Percentiles rank a stretch among this genome's conserved stretches.
phyloP scores from a whole-genome alignment of 164 flowering plant genomes.

The Piper longum region DNA sequence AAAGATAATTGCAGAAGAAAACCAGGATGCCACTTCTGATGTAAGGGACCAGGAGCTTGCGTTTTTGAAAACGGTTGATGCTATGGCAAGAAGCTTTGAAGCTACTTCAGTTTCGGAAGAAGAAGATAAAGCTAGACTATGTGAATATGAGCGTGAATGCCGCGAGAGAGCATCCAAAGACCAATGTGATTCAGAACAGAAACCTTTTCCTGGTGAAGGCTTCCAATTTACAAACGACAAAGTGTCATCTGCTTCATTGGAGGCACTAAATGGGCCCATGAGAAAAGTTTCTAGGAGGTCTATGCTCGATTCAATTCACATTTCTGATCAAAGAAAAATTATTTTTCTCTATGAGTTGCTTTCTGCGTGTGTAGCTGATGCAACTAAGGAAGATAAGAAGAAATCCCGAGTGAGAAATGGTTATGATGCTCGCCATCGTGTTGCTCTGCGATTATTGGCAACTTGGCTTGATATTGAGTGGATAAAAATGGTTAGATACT shows the following conservation, averaged over 20 bases:
- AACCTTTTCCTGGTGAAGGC: constrained; percentile 9
- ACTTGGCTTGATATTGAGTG: constrained; percentile 87
- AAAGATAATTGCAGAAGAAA: constrained; percentile 66
- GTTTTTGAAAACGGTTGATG: constrained; percentile 62
- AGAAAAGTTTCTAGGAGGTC: constrained; percentile 5
- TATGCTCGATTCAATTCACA: constrained; percentile 36
- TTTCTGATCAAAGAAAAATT: constrained; percentile 58
- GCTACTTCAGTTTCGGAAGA: constrained; percentile 20
- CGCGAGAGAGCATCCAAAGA: constrained; percentile 34
- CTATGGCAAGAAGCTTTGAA: constrained; percentile 45
- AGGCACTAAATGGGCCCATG: constrained; percentile 10
- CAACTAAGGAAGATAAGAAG: constrained; percentile 35
- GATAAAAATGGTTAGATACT: constrained; percentile 63
- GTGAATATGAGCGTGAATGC: constrained; percentile 43
- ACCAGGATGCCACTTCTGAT: constrained; percentile 32
- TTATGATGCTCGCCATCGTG: constrained; percentile 96
- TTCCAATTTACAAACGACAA: constrained; percentile 4
- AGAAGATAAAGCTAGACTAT: constrained; percentile 33
- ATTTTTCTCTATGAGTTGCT: constrained; percentile 73
- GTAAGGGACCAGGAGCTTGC: constrained; percentile 49
- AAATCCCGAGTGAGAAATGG: constrained; percentile 45
- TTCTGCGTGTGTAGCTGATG: constrained; percentile 81
- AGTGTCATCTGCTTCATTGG: constrained; percentile 6
- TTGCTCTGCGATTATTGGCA: constrained; percentile 70
- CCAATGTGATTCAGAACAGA: constrained; percentile 21